Conservation (phyloP, 805 yeast genomes). For the Zygosaccharomyces siamensis region DNA sequence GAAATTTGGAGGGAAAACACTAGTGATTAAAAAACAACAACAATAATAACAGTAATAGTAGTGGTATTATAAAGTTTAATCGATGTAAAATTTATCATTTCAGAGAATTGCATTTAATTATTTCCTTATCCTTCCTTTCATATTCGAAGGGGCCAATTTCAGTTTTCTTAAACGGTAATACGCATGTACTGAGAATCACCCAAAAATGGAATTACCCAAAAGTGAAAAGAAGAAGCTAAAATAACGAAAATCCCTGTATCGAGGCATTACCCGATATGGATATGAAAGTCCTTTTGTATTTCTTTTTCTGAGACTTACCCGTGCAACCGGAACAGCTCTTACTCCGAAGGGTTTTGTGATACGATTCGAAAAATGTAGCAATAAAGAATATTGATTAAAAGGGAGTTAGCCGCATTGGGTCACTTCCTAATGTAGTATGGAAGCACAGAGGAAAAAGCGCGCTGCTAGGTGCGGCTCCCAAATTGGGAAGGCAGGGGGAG, state of each 20-base stretch:
- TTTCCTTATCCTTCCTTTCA: background rate
- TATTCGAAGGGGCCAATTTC: background rate
- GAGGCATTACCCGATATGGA: slow-evolving; percentile 1
- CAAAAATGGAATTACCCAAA: slow-evolving; percentile 1
- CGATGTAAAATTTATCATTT: background rate
- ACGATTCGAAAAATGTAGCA: background rate
- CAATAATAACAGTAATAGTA: background rate
- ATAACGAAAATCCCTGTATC: background rate
- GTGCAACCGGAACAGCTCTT: background rate
- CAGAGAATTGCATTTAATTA: background rate
- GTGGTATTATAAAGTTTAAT: background rate
- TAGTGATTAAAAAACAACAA: background rate
- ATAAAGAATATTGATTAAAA: background rate
- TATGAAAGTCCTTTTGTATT: background rate
- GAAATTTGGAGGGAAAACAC: background rate
- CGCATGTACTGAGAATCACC: slow-evolving; percentile 5
- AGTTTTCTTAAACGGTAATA: background rate
- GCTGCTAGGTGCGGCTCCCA: background rate
- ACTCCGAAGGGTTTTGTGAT: background rate
- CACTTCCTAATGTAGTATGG: background rate
- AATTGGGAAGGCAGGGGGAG: background rate
- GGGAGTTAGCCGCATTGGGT: background rate
- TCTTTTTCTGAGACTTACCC: background rate
- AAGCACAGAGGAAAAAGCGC: background rate
- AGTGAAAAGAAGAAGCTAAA: background rate